Evolutionary conservation across 2,329 filamentous ascomycete genomes (phyloP), one percentile per base, ranked within the genome.

Genomic region (Xylariaceae sp.): DNA sequence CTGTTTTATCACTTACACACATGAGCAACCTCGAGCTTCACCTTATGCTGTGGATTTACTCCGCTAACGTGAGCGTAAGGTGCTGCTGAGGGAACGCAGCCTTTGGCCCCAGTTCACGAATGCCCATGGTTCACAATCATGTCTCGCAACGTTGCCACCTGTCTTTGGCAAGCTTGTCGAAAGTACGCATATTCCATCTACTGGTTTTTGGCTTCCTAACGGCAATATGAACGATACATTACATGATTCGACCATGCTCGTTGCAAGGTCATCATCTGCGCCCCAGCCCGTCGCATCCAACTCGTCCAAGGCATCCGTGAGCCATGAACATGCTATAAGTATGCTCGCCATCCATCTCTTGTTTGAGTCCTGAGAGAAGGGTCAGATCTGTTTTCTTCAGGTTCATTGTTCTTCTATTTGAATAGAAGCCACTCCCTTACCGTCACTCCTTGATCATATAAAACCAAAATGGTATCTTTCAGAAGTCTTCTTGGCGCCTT

Each of bases 141-240:
- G 29, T 40, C 22, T 49, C 34, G 55, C 53, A 59, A 59, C 55
- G 55, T 59, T 59, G 55, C 54, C 42, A 49, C 48, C 40, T 40
- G 47, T 42, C 39, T 35, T 35, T 45, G 37, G 44, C 33, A 42
- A 33, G 40, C 34, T 22, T 39, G 26, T 41, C 19, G 22, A 42
- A 28, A 6, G 33, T 44, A 45, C 42, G 32, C 43, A 33, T 42
- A 41, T 40, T 38, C 29, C 43, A 30, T 16, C 26, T 40, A 39
- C 39, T 47, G 18, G 41, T 18, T 35, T 19, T 34, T 31, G 24
- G 24, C 26, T 19, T 34, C 18, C 4, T 12, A 11, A 22, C 29
- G n/a, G n/a, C n/a, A n/a, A n/a, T n/a, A n/a, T 39, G 17, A 39
- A 37, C 35, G 22, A 35, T 37, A 34, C 36, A 41, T 19, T n/a